Conservation (phyloP, 305 asterid species). For the Plantago coronopus region DNA sequence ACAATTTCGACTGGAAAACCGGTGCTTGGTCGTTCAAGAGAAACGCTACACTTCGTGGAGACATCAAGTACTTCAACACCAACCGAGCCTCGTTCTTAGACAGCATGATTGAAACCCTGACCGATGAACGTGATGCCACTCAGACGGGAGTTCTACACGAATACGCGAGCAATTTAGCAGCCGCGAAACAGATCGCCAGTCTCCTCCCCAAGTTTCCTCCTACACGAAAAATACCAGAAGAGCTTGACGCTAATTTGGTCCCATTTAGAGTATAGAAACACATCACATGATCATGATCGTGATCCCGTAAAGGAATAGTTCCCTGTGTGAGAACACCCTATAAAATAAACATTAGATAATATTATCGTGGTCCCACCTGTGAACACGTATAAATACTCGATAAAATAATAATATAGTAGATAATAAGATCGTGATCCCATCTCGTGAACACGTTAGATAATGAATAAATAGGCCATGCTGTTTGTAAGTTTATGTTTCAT, state of each 20-base stretch:
- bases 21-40: slow-evolving; percentile 61
- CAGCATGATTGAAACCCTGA: slow-evolving; percentile 22
- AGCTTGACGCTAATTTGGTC: slow-evolving; percentile 36
- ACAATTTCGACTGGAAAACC: slow-evolving; percentile 52
- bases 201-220: slow-evolving; percentile 44
- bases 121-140: neutral
- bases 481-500: no score
- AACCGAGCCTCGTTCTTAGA: slow-evolving; percentile 6
- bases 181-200: slow-evolving; percentile 39
- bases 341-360: no score
- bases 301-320: no score
- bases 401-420: no score
- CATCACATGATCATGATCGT: no score
- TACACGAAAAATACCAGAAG: slow-evolving; percentile 36
- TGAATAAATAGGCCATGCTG: no score
- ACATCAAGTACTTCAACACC: neutral
- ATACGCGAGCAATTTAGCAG: slow-evolving; percentile 34
- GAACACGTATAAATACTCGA: no score
- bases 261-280: slow-evolving; percentile 31
- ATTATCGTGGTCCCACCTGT: no score
- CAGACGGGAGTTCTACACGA: neutral
- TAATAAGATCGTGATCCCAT: no score
- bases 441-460: no score
- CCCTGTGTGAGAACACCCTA: no score
- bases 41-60: slow-evolving; percentile 7